A percentile compares a stretch with the other conserved stretches of the same genome.
Conservation (phyloP, 2,329 filamentous ascomycete species). For the Curvularia lunata region DNA sequence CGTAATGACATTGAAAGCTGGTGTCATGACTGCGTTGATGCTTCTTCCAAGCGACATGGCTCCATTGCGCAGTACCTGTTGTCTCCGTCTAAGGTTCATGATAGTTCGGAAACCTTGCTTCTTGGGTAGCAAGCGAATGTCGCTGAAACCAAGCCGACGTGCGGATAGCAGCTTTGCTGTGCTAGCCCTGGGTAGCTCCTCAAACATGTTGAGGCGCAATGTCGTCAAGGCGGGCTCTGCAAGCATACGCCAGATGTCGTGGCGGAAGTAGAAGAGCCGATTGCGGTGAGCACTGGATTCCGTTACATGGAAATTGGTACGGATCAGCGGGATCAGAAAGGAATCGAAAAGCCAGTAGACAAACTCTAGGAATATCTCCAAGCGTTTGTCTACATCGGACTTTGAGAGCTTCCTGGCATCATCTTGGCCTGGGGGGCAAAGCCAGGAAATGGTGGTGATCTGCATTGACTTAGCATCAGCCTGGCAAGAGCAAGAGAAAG, state of each 20-base stretch:
- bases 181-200: slow-evolving; percentile 69
- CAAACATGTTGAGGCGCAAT: slow-evolving; percentile 76
- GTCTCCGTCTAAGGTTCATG: slow-evolving; percentile 78
- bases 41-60: slow-evolving; percentile 65
- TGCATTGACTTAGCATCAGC: slow-evolving; percentile 47
- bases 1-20: slow-evolving; percentile 77
- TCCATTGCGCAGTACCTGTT: slow-evolving; percentile 59
- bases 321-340: slow-evolving; percentile 82
- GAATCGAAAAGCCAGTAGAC: slow-evolving; percentile 95
- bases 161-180: slow-evolving; percentile 65
- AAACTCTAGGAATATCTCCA: slow-evolving; percentile 81
- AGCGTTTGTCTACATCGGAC: slow-evolving; percentile 76
- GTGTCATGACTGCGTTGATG: slow-evolving; percentile 73
- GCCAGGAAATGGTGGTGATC: slow-evolving; percentile 75
- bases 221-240: slow-evolving; percentile 72
- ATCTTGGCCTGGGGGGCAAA: slow-evolving; percentile 61
- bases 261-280: slow-evolving; percentile 88
- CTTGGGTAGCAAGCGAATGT: slow-evolving; percentile 84
- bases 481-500: slow-evolving; percentile 5
- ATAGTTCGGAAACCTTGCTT: slow-evolving; percentile 78
- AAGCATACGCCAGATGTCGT: slow-evolving; percentile 85
- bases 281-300: slow-evolving; percentile 84
- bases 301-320: slow-evolving; percentile 91
- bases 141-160: slow-evolving; percentile 75
- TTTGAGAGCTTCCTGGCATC: slow-evolving; percentile 64